Conservation (phyloP, 306 rosid genomes). For the Betula pendula region DNA sequence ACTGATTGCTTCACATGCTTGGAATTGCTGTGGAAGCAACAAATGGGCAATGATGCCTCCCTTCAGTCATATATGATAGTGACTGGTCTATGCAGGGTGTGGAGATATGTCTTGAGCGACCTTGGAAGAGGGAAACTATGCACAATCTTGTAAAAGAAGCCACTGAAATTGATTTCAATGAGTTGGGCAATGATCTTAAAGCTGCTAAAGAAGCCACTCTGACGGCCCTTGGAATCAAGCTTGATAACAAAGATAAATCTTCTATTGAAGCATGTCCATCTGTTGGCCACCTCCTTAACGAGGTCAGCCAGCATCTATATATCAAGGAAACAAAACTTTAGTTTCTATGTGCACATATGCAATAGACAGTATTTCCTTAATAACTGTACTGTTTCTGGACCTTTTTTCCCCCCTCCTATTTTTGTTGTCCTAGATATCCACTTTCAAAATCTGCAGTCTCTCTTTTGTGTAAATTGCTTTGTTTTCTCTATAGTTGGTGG, state of each 20-base stretch:
- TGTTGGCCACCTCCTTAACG: constrained; percentile 76
- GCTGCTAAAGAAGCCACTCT: constrained; percentile 66
- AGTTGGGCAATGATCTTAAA: constrained; percentile 63
- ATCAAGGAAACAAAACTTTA: neutral
- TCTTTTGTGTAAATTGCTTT: constrained; percentile 20
- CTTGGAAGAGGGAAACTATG: constrained; percentile 98
- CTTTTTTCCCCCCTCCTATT: neutral
- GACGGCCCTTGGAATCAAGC: constrained; percentile 50
- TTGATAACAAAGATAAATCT: constrained; percentile 70
- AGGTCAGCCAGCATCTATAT: constrained; percentile 54
- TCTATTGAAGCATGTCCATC: constrained; percentile 75
- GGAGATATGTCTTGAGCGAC: constrained; percentile 80
- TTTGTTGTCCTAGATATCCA: neutral
- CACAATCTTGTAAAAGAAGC: constrained; percentile 90
- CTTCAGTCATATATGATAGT: neutral
- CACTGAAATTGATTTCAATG: constrained; percentile 68
- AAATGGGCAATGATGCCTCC: neutral
- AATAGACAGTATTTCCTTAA: neutral
- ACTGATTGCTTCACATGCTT: constrained; percentile 20
- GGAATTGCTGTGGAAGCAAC: constrained; percentile 21
- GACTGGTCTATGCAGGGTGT: constrained; percentile 55
- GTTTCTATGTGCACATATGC: neutral
- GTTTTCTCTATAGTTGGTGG: constrained; percentile 1
- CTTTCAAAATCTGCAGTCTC: neutral
- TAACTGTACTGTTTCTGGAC: neutral